Percentiles rank a stretch among this genome's conserved stretches.
These are phyloP conservation scores for Penicillium soppii DNA, from an alignment of 495 filamentous ascomycete species.

Conservation along the genomic window DNA sequence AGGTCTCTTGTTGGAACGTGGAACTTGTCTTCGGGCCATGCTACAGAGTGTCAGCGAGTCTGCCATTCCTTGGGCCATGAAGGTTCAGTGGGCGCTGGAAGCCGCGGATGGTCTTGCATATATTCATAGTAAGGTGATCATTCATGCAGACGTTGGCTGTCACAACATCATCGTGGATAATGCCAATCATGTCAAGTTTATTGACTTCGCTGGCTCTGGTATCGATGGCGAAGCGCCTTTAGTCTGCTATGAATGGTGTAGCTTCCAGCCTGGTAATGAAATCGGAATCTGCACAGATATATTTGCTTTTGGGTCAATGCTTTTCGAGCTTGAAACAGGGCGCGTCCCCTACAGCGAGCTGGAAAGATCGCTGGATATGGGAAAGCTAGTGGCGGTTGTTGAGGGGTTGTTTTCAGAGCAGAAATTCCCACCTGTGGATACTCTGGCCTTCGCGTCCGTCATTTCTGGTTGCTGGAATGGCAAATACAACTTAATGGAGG, in stretches of 20 bases:
- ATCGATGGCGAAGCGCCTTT: conserved; percentile 11
- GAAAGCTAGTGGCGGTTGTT: neutral
- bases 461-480: neutral
- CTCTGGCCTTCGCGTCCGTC: neutral
- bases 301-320: conserved; percentile 19
- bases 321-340: conserved; percentile 21
- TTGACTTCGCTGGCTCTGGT: conserved; percentile 21
- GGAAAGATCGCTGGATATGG: neutral
- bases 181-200: conserved; percentile 15
- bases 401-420: neutral
- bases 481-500: neutral
- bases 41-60: neutral
- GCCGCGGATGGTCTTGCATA: conserved; percentile 14
- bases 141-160: conserved; percentile 19
- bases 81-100: conserved; percentile 8
- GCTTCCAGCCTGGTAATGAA: conserved; percentile 4
- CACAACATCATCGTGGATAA: conserved; percentile 14
- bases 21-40: neutral
- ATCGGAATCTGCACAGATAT: conserved; percentile 12
- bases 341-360: conserved; percentile 6
- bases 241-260: conserved; percentile 19
- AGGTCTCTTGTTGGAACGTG: neutral
- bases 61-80: neutral
- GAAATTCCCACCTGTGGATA: neutral
- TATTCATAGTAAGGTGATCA: conserved; percentile 14